phyloP scores from a whole-genome alignment of 2,329 filamentous ascomycete genomes.

The Apiospora malaysiana region DNA sequence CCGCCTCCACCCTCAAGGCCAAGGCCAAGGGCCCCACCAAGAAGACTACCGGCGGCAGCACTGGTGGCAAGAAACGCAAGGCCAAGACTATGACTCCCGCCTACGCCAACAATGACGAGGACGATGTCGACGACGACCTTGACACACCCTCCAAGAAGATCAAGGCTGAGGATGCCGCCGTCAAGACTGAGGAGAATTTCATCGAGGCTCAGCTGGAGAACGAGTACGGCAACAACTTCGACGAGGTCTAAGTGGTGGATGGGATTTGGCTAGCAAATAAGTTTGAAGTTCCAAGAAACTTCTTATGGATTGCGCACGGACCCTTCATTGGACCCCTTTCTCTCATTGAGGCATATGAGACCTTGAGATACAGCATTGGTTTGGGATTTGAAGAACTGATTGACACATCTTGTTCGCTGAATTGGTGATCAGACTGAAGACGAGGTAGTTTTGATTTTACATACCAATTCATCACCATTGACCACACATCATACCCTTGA shows the following conservation, averaged over 20 bases:
- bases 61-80: conserved; percentile 30
- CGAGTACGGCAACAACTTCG: neutral
- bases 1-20: conserved; percentile 17
- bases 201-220: neutral
- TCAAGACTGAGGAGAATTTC: neutral
- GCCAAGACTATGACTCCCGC: neutral
- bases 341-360: no score
- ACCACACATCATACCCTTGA: no score
- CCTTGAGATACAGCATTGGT: no score
- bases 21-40: conserved; percentile 34
- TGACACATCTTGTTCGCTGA: no score
- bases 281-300: no score
- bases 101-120: neutral
- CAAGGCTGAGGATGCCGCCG: neutral
- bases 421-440: no score
- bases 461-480: no score
- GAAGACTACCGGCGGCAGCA: conserved; percentile 34
- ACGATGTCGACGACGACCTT: neutral
- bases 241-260: neutral
- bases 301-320: no score
- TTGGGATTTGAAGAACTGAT: no score
- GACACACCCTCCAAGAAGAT: neutral
- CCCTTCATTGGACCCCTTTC: no score
- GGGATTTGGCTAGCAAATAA: no score
- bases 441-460: no score